phyloP scores from a whole-genome alignment of 805 yeast species.

The Sugiyamaella marilandica region DNA sequence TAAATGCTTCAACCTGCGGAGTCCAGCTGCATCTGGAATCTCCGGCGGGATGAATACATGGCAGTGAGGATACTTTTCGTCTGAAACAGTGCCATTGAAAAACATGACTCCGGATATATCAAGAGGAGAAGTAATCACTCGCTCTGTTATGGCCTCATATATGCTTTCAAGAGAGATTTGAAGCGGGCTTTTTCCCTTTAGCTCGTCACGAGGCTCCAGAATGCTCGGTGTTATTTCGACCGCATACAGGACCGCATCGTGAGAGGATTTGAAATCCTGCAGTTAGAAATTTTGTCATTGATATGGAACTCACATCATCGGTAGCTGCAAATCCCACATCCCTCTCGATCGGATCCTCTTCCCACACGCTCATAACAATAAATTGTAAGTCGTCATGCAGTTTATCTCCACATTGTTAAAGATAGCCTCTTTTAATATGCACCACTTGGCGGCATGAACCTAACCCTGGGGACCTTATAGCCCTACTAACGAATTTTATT shows the following conservation, averaged over 20 bases:
- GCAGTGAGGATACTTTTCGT: conserved; percentile 41
- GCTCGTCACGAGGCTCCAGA: conserved; percentile 24
- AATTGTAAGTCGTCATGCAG: no score
- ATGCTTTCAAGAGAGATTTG: conserved; percentile 45
- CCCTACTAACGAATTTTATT: no score
- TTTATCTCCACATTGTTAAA: no score
- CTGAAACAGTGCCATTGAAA: conserved; percentile 30
- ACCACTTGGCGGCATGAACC: no score
- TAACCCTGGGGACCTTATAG: no score
- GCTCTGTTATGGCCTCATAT: conserved; percentile 56
- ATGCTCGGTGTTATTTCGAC: conserved; percentile 33
- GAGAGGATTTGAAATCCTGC: conserved; percentile 22
- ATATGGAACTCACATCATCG: background rate
- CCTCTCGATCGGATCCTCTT: background rate
- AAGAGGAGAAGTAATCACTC: conserved; percentile 58
- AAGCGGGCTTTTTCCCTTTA: conserved; percentile 14
- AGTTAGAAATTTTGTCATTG: background rate
- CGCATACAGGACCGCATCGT: conserved; percentile 34
- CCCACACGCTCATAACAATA: background rate
- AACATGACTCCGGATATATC: conserved; percentile 74
- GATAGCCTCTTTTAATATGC: no score
- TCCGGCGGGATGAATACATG: conserved; percentile 38
- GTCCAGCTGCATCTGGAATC: conserved; percentile 42
- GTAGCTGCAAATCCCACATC: background rate
- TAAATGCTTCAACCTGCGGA: conserved; percentile 17